Percentiles rank a stretch among this genome's conserved stretches.
These are phyloP conservation scores for Saccharata proteae DNA, from an alignment of 2,329 filamentous ascomycete genomes.

Conservation along the genomic window DNA sequence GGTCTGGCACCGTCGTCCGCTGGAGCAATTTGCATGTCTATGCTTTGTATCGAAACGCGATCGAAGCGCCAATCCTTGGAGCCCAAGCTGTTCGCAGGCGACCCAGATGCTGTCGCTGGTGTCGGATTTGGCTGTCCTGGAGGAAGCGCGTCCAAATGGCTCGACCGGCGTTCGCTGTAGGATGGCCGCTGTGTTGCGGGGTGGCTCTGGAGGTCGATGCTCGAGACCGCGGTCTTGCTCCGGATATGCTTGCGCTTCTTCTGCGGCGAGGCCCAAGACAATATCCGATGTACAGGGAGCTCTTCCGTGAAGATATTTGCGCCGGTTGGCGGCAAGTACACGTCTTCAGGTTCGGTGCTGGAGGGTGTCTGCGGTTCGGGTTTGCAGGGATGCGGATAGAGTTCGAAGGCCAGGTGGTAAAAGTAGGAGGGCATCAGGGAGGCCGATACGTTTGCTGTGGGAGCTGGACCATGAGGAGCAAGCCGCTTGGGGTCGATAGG, in stretches of 20 bases:
- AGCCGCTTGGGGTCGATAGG: no score
- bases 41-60: conserved; percentile 63
- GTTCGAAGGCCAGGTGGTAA: conserved; percentile 50
- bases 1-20: conserved; percentile 19
- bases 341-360: conserved; percentile 8
- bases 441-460: no score
- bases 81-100: conserved; percentile 9
- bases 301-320: conserved; percentile 34
- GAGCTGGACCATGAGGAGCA: not conserved
- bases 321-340: conserved; percentile 27
- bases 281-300: conserved; percentile 31
- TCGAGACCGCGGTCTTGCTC: conserved; percentile 15
- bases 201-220: conserved; percentile 14
- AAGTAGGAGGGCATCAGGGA: conserved; percentile 49
- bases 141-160: conserved; percentile 12
- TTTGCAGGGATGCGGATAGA: conserved; percentile 31
- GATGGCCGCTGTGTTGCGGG: conserved; percentile 13
- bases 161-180: conserved; percentile 24
- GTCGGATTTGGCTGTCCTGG: not conserved
- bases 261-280: conserved; percentile 23
- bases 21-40: conserved; percentile 51
- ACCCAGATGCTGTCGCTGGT: no score
- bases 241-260: conserved; percentile 11
- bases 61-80: conserved; percentile 69
- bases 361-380: conserved; percentile 6